A percentile compares a stretch with the other conserved stretches of the same genome.
phyloP scores from a whole-genome alignment of 306 rosid species.

The Parietaria judaica region DNA sequence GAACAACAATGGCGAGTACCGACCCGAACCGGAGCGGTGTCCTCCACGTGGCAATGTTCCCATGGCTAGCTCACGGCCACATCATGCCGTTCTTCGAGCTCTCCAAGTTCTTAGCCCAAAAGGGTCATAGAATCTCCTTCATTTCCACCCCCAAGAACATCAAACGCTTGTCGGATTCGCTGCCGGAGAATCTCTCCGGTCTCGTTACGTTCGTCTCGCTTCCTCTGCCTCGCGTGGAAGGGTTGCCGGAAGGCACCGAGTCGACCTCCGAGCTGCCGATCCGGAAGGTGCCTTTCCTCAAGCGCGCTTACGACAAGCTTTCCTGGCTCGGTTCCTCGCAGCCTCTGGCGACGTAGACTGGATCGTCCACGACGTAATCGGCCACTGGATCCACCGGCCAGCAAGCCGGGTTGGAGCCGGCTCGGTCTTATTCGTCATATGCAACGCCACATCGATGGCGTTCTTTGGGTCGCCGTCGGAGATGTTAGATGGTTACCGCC shows the following conservation, averaged over 20 bases:
- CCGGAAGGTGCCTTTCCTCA: slow-evolving; percentile 15
- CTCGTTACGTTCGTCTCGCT: slow-evolving; percentile 16
- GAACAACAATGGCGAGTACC: slow-evolving; percentile 6
- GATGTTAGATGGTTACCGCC: neutral
- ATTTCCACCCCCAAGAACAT: slow-evolving; percentile 29
- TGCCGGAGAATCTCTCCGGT: neutral
- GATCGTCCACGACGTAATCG: slow-evolving; percentile 16
- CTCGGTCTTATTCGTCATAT: neutral
- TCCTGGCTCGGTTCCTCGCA: neutral
- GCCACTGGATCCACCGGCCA: slow-evolving; percentile 9
- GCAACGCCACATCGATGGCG: neutral
- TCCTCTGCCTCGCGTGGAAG: slow-evolving; percentile 9
- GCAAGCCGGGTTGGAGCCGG: slow-evolving; percentile 2
- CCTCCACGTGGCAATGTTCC: slow-evolving; percentile 20
- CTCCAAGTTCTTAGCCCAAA: slow-evolving; percentile 23
- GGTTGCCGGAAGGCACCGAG: slow-evolving; percentile 16
- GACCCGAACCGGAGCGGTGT: neutral
- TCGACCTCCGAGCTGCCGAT: slow-evolving; percentile 21
- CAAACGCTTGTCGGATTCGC: neutral
- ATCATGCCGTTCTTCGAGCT: slow-evolving; percentile 15
- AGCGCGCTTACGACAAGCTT: slow-evolving; percentile 22
- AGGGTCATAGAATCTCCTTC: slow-evolving; percentile 23
- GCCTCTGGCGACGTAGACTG: slow-evolving; percentile 2
- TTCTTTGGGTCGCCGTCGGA: slow-evolving; percentile 9
- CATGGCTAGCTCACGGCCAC: slow-evolving; percentile 27